These are phyloP conservation scores for Panaeolus cyanescens DNA, from an alignment of 768 basidiomycete species.

Conservation along the genomic window DNA sequence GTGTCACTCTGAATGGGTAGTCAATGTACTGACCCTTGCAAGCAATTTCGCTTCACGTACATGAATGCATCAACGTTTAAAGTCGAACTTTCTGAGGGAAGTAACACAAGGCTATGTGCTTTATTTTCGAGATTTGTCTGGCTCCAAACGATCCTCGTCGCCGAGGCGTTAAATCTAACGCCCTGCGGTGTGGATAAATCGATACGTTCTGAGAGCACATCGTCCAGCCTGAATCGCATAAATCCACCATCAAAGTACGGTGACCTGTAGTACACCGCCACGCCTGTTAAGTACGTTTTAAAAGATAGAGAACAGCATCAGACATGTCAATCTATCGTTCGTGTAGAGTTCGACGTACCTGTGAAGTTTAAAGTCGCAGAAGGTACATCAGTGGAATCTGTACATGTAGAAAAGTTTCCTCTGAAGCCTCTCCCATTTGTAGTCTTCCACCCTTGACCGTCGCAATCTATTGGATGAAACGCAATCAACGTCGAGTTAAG, in stretches of 20 bases:
- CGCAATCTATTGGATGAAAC: slow-evolving; percentile 17
- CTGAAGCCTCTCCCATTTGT: slow-evolving; percentile 1
- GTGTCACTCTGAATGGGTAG: neutral
- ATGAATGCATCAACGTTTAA: slow-evolving; percentile 22
- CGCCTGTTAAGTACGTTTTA: slow-evolving; percentile 9
- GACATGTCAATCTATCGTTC: neutral
- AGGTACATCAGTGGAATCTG: slow-evolving; percentile 8
- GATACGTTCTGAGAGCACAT: slow-evolving; percentile 9
- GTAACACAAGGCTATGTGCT: slow-evolving; percentile 18
- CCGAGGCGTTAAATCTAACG: slow-evolving; percentile 3
- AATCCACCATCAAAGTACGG: slow-evolving; percentile 13
- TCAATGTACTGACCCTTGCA: neutral
- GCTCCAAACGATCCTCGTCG: slow-evolving; percentile 18
- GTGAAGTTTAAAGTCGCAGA: slow-evolving; percentile 21
- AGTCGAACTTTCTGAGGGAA: slow-evolving; percentile 15
- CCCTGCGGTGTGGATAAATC: slow-evolving; percentile 14
- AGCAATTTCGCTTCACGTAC: slow-evolving; percentile 8
- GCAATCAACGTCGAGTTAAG: slow-evolving; percentile 15
- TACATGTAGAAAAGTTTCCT: slow-evolving; percentile 12
- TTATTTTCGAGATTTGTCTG: slow-evolving; percentile 14
- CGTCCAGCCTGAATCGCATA: slow-evolving; percentile 20
- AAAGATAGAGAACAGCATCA: neutral
- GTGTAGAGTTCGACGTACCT: slow-evolving; percentile 12
- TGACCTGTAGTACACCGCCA: slow-evolving; percentile 21
- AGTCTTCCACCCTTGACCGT: slow-evolving; percentile 20